Conservation (phyloP, 2,329 filamentous ascomycete species). For the Fusarium devonianum region DNA sequence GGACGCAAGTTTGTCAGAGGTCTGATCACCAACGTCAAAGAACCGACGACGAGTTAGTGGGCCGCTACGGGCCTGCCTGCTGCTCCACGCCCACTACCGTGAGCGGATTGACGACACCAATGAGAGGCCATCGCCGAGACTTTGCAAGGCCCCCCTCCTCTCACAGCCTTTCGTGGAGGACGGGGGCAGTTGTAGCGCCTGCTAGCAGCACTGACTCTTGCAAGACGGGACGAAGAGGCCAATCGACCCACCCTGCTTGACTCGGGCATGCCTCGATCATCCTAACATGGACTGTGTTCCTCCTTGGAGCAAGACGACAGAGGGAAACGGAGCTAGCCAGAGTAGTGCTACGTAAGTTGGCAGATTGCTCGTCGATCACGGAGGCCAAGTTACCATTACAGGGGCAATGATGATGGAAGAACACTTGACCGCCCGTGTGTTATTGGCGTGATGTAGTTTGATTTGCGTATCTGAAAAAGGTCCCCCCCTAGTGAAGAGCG, state of each 20-base stretch:
- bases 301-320: too few species aligned
- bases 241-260: constrained; percentile 24
- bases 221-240: constrained; percentile 1
- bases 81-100: constrained; percentile 3
- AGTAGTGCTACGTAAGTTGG: too few species aligned
- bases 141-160: background rate
- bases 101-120: constrained; percentile 12
- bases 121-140: constrained; percentile 9
- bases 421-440: too few species aligned
- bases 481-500: constrained; percentile 7
- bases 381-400: background rate
- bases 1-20: constrained; percentile 6
- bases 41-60: constrained; percentile 10
- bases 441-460: too few species aligned
- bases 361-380: background rate
- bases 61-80: constrained; percentile 3
- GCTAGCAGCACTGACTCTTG: constrained; percentile 12
- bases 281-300: constrained; percentile 3
- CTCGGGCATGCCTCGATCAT: constrained; percentile 21
- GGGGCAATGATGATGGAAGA: too few species aligned
- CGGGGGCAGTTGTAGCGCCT: constrained; percentile 20
- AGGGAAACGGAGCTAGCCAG: too few species aligned
- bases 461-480: too few species aligned
- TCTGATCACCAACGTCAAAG: constrained; percentile 17
- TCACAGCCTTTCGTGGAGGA: constrained; percentile 2